These are phyloP conservation scores for Yamadazyma takamatsuzukensis DNA, from an alignment of 805 yeast genomes.

Conservation along the genomic window DNA sequence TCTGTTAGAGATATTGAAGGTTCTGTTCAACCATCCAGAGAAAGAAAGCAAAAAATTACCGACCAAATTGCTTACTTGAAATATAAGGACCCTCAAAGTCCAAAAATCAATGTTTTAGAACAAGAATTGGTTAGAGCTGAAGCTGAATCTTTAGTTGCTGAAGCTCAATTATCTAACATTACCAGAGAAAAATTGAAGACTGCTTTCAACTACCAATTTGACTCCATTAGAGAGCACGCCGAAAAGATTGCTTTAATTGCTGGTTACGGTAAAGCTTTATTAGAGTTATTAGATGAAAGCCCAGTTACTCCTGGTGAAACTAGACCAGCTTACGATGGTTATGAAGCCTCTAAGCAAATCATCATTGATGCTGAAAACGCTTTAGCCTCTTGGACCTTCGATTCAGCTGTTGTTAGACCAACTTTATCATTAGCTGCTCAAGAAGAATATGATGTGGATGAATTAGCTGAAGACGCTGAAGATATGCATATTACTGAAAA, in stretches of 20 bases:
- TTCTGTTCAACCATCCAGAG: constrained; percentile 97
- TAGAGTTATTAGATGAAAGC: constrained; percentile 92
- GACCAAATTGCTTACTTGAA: constrained; percentile 96
- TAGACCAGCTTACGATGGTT: constrained; percentile 97
- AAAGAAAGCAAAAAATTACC: constrained; percentile 95
- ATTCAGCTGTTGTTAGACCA: constrained; percentile 92
- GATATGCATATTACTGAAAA: constrained; percentile 52
- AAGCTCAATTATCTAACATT: constrained; percentile 96
- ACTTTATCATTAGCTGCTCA: constrained; percentile 73
- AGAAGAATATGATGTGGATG: constrained; percentile 48
- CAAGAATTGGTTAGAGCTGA: constrained; percentile 99
- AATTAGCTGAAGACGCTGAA: constrained; percentile 42
- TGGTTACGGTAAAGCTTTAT: constrained; percentile 96
- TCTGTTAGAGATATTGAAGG: constrained; percentile 95
- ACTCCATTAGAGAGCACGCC: constrained; percentile 88
- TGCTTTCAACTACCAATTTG: constrained; percentile 95
- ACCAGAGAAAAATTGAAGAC: constrained; percentile 98
- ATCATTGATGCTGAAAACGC: constrained; percentile 96
- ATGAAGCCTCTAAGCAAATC: constrained; percentile 96
- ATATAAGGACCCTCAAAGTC: constrained; percentile 97
- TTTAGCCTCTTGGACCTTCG: constrained; percentile 94
- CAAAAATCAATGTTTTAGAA: constrained; percentile 91
- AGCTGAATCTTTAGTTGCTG: constrained; percentile 98
- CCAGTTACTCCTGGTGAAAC: constrained; percentile 99
- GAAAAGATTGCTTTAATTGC: constrained; percentile 97